These are phyloP conservation scores for Pinus albicaulis DNA, from an alignment of 75 land plant species.

Conservation along the genomic window DNA sequence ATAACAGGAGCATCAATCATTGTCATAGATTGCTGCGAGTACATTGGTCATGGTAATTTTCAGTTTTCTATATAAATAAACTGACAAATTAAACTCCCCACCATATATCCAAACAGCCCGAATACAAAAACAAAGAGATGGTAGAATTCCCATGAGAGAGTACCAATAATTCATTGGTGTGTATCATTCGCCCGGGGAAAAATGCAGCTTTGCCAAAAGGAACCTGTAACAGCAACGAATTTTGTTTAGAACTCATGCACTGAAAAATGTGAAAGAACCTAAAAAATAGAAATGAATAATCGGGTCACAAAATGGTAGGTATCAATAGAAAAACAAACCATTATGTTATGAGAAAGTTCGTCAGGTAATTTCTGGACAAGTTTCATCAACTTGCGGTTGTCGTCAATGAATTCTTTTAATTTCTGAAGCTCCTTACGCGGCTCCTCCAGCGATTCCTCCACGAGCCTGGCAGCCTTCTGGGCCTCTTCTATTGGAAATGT, in stretches of 20 bases:
- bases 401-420: slow-evolving; percentile 40
- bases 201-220: slow-evolving; percentile 95
- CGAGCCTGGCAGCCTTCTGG: slow-evolving; percentile 44
- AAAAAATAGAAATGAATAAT: neutral
- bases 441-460: slow-evolving; percentile 47
- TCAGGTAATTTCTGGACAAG: slow-evolving; percentile 81
- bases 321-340: slow-evolving; percentile 36
- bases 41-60: no score
- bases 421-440: slow-evolving; percentile 41
- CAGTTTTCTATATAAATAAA: no score
- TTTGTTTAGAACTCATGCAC: neutral
- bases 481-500: slow-evolving; percentile 60
- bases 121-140: neutral
- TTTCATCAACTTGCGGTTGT: slow-evolving; percentile 59
- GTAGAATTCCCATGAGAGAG: neutral
- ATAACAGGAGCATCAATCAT: neutral
- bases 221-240: slow-evolving; percentile 40
- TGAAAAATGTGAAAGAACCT: slow-evolving; percentile 1
- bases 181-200: slow-evolving; percentile 83
- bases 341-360: slow-evolving; percentile 70
- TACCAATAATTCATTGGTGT: slow-evolving; percentile 93
- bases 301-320: no score
- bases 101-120: neutral
- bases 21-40: no score
- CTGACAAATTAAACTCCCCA: neutral